Evolutionary conservation across 495 filamentous ascomycete genomes (phyloP), one percentile per base, ranked within the genome.

Genomic region (Penicillium lagena): DNA sequence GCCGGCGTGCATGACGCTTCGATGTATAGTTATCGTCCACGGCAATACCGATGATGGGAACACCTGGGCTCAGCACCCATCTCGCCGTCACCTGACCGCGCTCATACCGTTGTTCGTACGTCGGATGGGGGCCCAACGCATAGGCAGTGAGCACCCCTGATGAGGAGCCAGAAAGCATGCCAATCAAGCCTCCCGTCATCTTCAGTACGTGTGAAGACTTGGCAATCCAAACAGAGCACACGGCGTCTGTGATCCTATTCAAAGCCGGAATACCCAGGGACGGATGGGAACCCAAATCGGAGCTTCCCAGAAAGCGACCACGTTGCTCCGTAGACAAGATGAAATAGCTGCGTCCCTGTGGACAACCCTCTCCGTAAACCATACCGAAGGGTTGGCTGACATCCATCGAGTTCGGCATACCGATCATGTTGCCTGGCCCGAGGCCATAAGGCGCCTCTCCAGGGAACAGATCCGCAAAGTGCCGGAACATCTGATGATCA

Each of bases 51-150:
- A 96, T 79, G 36, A 98, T 90, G 6, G 93, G 93, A 6, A 98
- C 88, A 35, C 93, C 93, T 2, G 93, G 94, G 50, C 87, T 87
- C 17, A 98, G 71, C 15, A 86, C 81, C 90, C 90, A 97, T 50
- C 80, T 82, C 42, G 86, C 85, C 22, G 88, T 93, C 35, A 89
- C 71, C 45, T 90, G 84, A 6, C 88, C 89, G 27, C 81, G 79
- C 32, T 76, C 73, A 50, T 82, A 81, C 13, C 84, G 82, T 31
- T 77, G 73, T 9, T 83, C 82, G 30, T 80, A 77, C 5, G 79
- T 67, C 12, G 81, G 80, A 60, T 81, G 77, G 8, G 75, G 73
- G 30, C 87, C 87, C 7, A 96, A 61, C 11, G 87, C 82, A 63
- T 90, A 96, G 0, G 85, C 75, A 2, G 89, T 85, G 14, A 98